phyloP scores from a whole-genome alignment of 2,329 filamentous ascomycete species.

The Neobulgaria alba region DNA sequence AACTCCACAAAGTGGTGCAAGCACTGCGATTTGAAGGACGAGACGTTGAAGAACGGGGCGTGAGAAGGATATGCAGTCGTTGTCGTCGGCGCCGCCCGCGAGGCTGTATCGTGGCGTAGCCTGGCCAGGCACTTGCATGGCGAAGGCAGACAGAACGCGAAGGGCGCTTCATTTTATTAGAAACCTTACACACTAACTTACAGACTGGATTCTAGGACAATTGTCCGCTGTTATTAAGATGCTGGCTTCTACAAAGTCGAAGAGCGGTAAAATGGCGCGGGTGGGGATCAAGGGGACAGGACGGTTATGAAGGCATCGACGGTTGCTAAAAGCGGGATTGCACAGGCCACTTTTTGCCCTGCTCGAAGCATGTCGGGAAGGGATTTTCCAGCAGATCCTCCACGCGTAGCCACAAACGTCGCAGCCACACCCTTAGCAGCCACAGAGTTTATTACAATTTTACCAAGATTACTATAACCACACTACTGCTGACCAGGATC shows the following conservation, averaged over 20 bases:
- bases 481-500: slow-evolving; percentile 1
- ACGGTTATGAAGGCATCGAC: neutral
- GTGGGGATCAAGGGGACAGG: slow-evolving; percentile 2
- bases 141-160: slow-evolving; percentile 12
- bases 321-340: no score
- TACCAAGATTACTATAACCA: slow-evolving; percentile 6
- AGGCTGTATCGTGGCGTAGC: slow-evolving; percentile 13
- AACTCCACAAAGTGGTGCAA: slow-evolving; percentile 8
- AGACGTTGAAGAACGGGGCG: slow-evolving; percentile 10
- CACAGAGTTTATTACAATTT: slow-evolving; percentile 4
- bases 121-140: slow-evolving; percentile 12
- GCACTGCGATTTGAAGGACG: slow-evolving; percentile 9
- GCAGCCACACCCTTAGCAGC: no score
- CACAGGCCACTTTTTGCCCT: slow-evolving; percentile 6
- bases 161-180: slow-evolving; percentile 12
- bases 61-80: slow-evolving; percentile 9
- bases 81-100: slow-evolving; percentile 7
- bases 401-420: no score
- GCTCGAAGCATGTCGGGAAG: slow-evolving; percentile 3
- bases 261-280: slow-evolving; percentile 6
- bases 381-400: neutral
- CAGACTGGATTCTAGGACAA: slow-evolving; percentile 7
- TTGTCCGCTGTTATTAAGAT: slow-evolving; percentile 7
- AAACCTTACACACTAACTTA: slow-evolving; percentile 5
- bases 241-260: slow-evolving; percentile 8